These are phyloP conservation scores for Aspergillus pseudotamarii DNA, from an alignment of 2,329 filamentous ascomycete genomes.

Conservation along the genomic window DNA sequence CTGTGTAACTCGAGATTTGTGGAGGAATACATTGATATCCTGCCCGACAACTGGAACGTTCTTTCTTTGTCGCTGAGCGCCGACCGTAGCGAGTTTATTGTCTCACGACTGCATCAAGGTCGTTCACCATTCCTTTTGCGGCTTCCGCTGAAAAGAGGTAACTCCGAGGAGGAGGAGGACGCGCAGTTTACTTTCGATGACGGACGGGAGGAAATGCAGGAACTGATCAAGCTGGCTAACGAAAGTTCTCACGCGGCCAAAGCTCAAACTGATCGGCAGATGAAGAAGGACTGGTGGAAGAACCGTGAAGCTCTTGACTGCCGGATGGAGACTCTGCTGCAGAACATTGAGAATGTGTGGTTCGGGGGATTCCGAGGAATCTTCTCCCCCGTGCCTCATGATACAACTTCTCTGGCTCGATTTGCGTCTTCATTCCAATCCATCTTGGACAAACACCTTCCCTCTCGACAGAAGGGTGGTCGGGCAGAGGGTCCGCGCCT, in stretches of 20 bases:
- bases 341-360: conserved; percentile 90
- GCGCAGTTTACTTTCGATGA: conserved; percentile 83
- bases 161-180: conserved; percentile 72
- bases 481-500: conserved; percentile 58
- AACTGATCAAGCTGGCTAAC: conserved; percentile 82
- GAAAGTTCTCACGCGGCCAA: conserved; percentile 75
- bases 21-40: conserved; percentile 78
- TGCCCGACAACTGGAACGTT: conserved; percentile 81
- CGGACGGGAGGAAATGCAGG: conserved; percentile 75
- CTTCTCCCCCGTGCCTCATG: conserved; percentile 73
- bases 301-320: conserved; percentile 79
- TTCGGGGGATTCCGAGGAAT: conserved; percentile 92
- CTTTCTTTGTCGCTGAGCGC: conserved; percentile 85
- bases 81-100: conserved; percentile 78
- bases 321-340: conserved; percentile 74
- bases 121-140: conserved; percentile 83
- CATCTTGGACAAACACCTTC: conserved; percentile 80
- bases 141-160: conserved; percentile 80
- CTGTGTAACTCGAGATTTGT: conserved; percentile 68
- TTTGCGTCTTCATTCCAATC: conserved; percentile 79
- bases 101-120: conserved; percentile 79
- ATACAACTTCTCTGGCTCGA: conserved; percentile 66
- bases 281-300: conserved; percentile 85
- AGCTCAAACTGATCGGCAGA: conserved; percentile 72
- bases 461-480: conserved; percentile 68